These are phyloP conservation scores for Cucumis sativus DNA, from an alignment of 306 rosid species.

Conservation along the genomic window Cucumber_9930_V3 NC_026655.2:23831501-23832000, in stretches of 20 bases:
- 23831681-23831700: constrained; percentile 75
- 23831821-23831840: background rate
- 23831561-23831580: background rate
- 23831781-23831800: constrained; percentile 34
- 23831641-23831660: constrained; percentile 80
- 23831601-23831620: constrained; percentile 83
- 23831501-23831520: too few species aligned
- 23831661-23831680: constrained; percentile 80
- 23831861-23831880: constrained; percentile 46
- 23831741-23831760: constrained; percentile 54
- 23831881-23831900: constrained; percentile 69
- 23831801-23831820: constrained; percentile 16
- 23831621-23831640: constrained; percentile 83
- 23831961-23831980: constrained; percentile 89
- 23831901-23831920: constrained; percentile 81
- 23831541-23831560: background rate
- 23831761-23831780: constrained; percentile 34
- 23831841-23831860: constrained; percentile 3
- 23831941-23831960: constrained; percentile 74
- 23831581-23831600: constrained; percentile 52
- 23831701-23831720: constrained; percentile 87
- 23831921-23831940: constrained; percentile 69
- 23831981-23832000: constrained; percentile 67
- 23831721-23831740: constrained; percentile 68
- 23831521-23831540: background rate